Evolutionary conservation across 176 grass and related monocot species (phyloP), one percentile per base, ranked within the genome.

Genomic region (Triticum monococcum): DNA sequence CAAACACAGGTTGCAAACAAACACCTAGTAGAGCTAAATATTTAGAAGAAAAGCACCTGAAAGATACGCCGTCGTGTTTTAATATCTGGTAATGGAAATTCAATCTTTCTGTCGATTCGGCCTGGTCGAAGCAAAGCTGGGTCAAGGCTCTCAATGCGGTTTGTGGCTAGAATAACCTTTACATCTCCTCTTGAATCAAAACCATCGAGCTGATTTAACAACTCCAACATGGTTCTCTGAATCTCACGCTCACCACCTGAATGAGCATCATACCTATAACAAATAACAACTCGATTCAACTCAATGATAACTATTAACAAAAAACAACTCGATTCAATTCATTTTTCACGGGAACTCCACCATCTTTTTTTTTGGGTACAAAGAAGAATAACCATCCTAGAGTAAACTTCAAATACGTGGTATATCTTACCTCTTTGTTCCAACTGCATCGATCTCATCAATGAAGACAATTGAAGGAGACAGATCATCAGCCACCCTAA

Each of bases 381-480:
- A 82, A 89, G 28, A 82, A 89, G 11, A 79, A 74, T 41, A 50
- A 17, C 18, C 20, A 10, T 66, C 50, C 4, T 89, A 61, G 5
- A 9, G 43, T 64, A 54, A 75, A 60, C 28, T 75, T 48, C 2
- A 46, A 81, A 71, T 63, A 36, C 45, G 16, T 62, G 17, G 72
- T 62, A 86, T 54, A 78, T 16, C 71, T 60, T 80, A 95, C 94
- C 94, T 96, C 83, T 96, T 96, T 63, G 94, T 96, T 82, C 94
- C 94, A 83, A 96, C 91, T 75, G 94, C 94, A 86, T 96, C 94
- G 6, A 96, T 96, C 86, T 96, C 94, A 77, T 93, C 94, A 91
- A 96, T 96, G 86, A 93, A 96, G 84, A 96, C 91, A 79, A 95
- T 96, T 37, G 89, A 93, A 38, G 94, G 91, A 84, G 94, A 96